These are phyloP conservation scores for Durotheca rogersii DNA, from an alignment of 495 filamentous ascomycete species.

Conservation along the genomic window DNA sequence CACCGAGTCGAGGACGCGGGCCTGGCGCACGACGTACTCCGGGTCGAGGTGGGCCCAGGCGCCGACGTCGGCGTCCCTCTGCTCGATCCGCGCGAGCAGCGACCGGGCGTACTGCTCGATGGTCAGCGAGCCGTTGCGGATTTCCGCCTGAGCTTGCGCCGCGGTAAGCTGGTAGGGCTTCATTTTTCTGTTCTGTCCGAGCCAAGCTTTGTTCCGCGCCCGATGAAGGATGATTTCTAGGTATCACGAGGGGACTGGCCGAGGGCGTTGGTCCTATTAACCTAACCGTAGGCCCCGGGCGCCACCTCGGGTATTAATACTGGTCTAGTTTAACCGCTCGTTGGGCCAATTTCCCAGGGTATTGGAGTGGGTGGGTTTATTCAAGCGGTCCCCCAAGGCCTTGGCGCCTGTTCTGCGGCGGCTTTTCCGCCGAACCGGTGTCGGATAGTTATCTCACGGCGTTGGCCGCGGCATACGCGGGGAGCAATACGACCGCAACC, in stretches of 20 bases:
- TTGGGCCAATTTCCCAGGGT: no score
- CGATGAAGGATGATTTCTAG: no score
- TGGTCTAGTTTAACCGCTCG: no score
- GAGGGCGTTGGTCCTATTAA: no score
- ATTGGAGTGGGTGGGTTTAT: no score
- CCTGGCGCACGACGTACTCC: constrained; percentile 50
- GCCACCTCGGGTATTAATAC: no score
- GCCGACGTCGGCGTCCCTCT: constrained; percentile 49
- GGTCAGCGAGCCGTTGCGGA: constrained; percentile 42
- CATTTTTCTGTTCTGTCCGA: constrained; percentile 37
- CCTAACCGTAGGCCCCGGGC: no score
- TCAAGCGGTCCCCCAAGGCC: no score
- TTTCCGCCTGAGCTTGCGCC: constrained; percentile 37
- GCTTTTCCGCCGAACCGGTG: constrained; percentile 4
- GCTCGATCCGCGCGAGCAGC: constrained; percentile 50
- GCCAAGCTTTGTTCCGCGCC: no score
- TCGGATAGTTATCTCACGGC: constrained; percentile 12
- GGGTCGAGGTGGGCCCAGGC: constrained; percentile 57
- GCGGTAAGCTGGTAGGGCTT: constrained; percentile 44
- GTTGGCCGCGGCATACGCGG: no score
- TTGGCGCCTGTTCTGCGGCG: not conserved
- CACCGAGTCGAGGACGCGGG: constrained; percentile 51
- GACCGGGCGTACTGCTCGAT: constrained; percentile 55
- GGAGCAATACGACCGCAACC: no score
- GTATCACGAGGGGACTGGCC: no score